Evolutionary conservation across 495 filamentous ascomycete species (phyloP).

Genomic region (Saxispiralis lemnorum): DNA sequence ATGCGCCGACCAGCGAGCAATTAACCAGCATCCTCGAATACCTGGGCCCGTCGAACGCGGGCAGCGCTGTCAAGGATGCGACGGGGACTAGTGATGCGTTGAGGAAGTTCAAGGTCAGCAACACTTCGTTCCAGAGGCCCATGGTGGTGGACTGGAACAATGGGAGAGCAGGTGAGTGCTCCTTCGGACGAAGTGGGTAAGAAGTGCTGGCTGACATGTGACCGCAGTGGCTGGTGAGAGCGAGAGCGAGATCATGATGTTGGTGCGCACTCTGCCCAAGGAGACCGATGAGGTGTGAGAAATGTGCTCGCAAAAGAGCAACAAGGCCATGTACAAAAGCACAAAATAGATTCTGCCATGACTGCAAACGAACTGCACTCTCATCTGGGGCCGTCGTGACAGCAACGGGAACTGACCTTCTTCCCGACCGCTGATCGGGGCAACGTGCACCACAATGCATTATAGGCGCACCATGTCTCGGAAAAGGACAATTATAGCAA

Average conservation of each 20-base stretch:
- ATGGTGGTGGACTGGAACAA: constrained; percentile 84
- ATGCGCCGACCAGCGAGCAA: constrained; percentile 65
- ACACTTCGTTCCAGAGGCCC: constrained; percentile 50
- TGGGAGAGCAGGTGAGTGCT: constrained; percentile 45
- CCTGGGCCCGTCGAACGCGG: constrained; percentile 37
- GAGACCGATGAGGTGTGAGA: constrained; percentile 18
- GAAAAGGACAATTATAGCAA: no score
- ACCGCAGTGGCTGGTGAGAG: constrained; percentile 43
- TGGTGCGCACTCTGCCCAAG: constrained; percentile 46
- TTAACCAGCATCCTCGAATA: constrained; percentile 78
- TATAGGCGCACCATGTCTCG: no score
- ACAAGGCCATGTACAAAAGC: no score
- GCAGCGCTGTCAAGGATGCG: constrained; percentile 54
- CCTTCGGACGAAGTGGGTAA: neutral
- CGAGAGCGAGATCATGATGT: constrained; percentile 67
- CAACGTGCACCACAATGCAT: no score
- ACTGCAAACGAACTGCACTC: no score
- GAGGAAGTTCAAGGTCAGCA: constrained; percentile 41
- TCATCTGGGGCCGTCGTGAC: no score
- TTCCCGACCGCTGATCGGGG: no score
- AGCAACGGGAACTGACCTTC: no score
- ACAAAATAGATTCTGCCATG: no score
- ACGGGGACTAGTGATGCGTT: constrained; percentile 54
- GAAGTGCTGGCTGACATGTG: neutral
- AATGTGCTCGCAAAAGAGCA: no score